A percentile compares a stretch with the other conserved stretches of the same genome.
These are phyloP conservation scores for Fusarium multiceps DNA, from an alignment of 2,329 filamentous ascomycete species.

Conservation along the genomic window DNA sequence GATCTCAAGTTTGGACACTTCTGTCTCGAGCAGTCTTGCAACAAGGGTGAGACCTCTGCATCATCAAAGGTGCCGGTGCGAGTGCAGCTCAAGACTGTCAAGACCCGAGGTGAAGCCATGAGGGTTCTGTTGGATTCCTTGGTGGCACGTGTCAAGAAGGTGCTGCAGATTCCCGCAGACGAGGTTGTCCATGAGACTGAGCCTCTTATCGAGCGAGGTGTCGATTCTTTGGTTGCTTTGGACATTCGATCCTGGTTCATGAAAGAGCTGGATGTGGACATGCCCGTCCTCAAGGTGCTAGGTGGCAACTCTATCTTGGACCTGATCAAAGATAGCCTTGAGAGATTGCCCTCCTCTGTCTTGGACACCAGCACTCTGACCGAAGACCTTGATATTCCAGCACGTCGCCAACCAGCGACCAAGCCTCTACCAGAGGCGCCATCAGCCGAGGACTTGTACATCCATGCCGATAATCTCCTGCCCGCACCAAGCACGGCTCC, in stretches of 20 bases:
- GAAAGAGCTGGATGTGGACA: constrained; percentile 55
- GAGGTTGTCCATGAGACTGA: not conserved
- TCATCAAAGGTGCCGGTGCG: not conserved
- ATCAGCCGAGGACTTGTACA: not conserved
- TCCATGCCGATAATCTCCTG: not conserved
- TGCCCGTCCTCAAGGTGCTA: constrained; percentile 36
- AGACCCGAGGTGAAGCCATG: not conserved
- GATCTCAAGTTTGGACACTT: not conserved
- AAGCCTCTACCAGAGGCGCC: not conserved
- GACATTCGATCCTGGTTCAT: constrained; percentile 62
- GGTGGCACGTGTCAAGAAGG: not conserved
- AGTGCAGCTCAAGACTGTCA: not conserved
- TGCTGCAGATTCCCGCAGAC: not conserved
- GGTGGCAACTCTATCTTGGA: not conserved
- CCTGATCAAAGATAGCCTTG: not conserved
- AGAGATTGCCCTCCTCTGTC: not conserved
- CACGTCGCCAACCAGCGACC: not conserved
- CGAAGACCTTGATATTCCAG: not conserved
- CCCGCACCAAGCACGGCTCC: not conserved
- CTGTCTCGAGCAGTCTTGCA: not conserved
- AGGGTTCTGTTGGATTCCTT: not conserved
- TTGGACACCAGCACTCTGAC: not conserved
- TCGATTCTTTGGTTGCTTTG: constrained; percentile 50
- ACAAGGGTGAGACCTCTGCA: not conserved
- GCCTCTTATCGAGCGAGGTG: constrained; percentile 32